Conservation (phyloP, 1,284 basidiomycete genomes). For the Microbotryum scabiosae region DNA sequence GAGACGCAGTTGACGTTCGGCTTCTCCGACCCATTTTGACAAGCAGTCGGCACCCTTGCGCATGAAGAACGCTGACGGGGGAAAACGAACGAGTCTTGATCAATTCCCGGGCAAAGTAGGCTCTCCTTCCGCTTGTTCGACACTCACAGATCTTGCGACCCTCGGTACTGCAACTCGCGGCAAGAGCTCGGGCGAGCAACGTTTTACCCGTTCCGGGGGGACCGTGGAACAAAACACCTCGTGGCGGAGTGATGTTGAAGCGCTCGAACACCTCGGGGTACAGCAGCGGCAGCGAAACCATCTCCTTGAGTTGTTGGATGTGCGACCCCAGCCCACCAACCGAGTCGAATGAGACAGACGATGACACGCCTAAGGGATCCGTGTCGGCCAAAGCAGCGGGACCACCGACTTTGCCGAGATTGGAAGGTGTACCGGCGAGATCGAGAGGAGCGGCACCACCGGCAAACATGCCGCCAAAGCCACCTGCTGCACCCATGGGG, state of each 20-base stretch:
- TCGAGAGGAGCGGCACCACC: slow-evolving; percentile 33
- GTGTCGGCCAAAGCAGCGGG: slow-evolving; percentile 80
- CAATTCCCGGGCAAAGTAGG: too few relatives aligned
- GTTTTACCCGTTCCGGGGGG: slow-evolving; percentile 94
- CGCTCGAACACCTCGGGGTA: slow-evolving; percentile 97
- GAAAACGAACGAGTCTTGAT: neutral
- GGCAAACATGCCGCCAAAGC: slow-evolving; percentile 30
- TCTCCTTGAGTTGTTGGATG: slow-evolving; percentile 95
- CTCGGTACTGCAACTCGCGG: slow-evolving; percentile 81
- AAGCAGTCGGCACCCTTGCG: slow-evolving; percentile 97
- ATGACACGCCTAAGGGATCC: slow-evolving; percentile 89
- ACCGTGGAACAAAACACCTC: slow-evolving; percentile 95
- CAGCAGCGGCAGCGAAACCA: slow-evolving; percentile 89
- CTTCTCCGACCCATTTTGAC: slow-evolving; percentile 99
- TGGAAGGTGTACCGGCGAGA: slow-evolving; percentile 41
- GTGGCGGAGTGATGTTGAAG: slow-evolving; percentile 88
- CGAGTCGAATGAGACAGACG: slow-evolving; percentile 89
- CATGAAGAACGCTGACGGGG: slow-evolving; percentile 85
- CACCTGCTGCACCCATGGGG: slow-evolving; percentile 30
- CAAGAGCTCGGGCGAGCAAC: slow-evolving; percentile 82
- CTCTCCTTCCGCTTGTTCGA: too few relatives aligned
- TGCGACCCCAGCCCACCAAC: slow-evolving; percentile 96
- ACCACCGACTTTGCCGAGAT: slow-evolving; percentile 71
- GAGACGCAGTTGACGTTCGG: slow-evolving; percentile 87
- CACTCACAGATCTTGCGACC: slow-evolving; percentile 90